Conservation (phyloP, 768 basidiomycete genomes). For the Lactarius hatsudake region DNA sequence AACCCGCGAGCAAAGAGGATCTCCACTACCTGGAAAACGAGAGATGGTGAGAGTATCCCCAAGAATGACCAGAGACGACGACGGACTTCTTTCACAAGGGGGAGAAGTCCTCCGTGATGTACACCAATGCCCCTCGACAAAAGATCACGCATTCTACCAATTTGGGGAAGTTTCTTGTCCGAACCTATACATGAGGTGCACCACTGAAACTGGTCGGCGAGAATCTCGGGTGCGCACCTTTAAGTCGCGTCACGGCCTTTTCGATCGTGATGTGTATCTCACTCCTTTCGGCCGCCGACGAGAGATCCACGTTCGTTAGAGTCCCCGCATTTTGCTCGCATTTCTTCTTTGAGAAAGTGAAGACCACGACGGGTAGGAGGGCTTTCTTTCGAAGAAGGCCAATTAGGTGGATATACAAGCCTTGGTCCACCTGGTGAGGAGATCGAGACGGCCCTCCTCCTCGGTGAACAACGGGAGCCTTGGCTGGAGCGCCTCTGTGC, state of each 20-base stretch:
- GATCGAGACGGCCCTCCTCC: conserved; percentile 46
- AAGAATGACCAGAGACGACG: not conserved
- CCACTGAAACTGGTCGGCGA: not conserved
- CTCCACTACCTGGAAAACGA: conserved; percentile 73
- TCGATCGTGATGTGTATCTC: conserved; percentile 95
- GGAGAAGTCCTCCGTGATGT: conserved; percentile 94
- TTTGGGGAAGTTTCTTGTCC: conserved; percentile 92
- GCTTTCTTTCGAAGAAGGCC: conserved; percentile 80
- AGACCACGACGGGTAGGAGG: conserved; percentile 91
- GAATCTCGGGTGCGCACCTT: conserved; percentile 52
- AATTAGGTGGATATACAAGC: conserved; percentile 90
- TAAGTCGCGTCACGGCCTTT: conserved; percentile 84
- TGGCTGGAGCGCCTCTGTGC: conserved; percentile 32
- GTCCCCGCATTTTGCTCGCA: conserved; percentile 97
- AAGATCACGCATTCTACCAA: conserved; percentile 83
- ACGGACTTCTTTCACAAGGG: conserved; percentile 92
- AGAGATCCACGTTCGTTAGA: conserved; percentile 84
- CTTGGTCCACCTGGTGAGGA: conserved; percentile 78
- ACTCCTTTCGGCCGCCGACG: conserved; percentile 88
- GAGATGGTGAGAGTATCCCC: not conserved
- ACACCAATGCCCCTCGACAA: conserved; percentile 93
- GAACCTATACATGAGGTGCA: conserved; percentile 50
- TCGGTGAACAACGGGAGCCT: conserved; percentile 37
- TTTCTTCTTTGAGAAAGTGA: conserved; percentile 94
- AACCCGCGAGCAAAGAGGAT: conserved; percentile 93